Evolutionary conservation across 164 flowering plant species (phyloP).

Genomic region (Dillenia turbinata): DNA sequence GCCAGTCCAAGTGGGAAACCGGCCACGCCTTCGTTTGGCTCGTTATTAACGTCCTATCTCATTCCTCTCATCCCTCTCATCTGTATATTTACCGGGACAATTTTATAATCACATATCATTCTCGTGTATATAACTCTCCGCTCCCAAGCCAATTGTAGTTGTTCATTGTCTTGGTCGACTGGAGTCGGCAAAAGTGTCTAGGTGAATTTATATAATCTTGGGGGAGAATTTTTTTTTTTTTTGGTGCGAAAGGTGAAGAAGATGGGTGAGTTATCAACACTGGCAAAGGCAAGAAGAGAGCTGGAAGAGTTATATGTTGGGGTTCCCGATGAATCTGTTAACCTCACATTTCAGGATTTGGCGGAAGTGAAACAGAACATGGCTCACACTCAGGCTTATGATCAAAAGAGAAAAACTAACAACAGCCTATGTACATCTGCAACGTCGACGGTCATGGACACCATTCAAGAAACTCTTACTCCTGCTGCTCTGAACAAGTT

Average conservation of each 20-base stretch:
- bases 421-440: neutral
- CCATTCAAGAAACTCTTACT: slow-evolving; percentile 13
- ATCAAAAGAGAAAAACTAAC: slow-evolving; percentile 12
- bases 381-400: neutral
- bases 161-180: too few relatives aligned
- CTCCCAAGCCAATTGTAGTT: too few relatives aligned
- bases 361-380: slow-evolving; percentile 26
- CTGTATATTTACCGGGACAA: too few relatives aligned
- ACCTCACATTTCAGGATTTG: slow-evolving; percentile 58
- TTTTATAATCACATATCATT: too few relatives aligned
- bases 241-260: neutral
- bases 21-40: too few relatives aligned
- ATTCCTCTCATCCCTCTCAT: too few relatives aligned
- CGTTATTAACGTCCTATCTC: too few relatives aligned
- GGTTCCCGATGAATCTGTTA: slow-evolving; percentile 70
- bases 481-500: slow-evolving; percentile 19
- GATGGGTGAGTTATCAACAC: slow-evolving; percentile 22
- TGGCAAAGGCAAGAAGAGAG: slow-evolving; percentile 49
- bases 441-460: neutral
- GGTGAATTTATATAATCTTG: too few relatives aligned
- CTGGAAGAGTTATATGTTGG: slow-evolving; percentile 66
- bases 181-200: too few relatives aligned
- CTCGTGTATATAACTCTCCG: too few relatives aligned
- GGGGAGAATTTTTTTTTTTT: too few relatives aligned
- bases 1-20: too few relatives aligned